Percentiles rank a stretch among this genome's conserved stretches.
These are phyloP conservation scores for Psilocybe cyanescens DNA, from an alignment of 768 basidiomycete species.

Conservation along the genomic window DNA sequence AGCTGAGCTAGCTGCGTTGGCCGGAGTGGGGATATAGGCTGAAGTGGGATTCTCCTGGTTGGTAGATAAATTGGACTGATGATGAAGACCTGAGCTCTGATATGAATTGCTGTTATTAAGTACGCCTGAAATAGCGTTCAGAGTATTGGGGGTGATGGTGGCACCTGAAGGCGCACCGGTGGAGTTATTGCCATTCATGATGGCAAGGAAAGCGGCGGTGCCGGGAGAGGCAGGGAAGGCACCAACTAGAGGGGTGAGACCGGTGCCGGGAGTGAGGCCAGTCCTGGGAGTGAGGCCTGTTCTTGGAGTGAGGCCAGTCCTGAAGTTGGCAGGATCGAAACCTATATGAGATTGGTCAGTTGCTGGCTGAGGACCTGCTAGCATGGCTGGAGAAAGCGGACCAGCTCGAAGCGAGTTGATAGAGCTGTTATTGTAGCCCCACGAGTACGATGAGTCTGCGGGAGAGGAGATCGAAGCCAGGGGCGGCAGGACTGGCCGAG, in stretches of 20 bases:
- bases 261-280: constrained; percentile 75
- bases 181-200: constrained; percentile 70
- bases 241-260: constrained; percentile 80
- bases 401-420: constrained; percentile 88
- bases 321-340: constrained; percentile 76
- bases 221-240: constrained; percentile 88
- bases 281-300: constrained; percentile 88
- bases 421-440: constrained; percentile 62
- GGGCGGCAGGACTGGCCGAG: constrained; percentile 81
- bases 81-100: constrained; percentile 40
- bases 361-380: constrained; percentile 77
- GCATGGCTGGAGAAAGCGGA: constrained; percentile 95
- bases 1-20: constrained; percentile 67
- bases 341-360: constrained; percentile 43
- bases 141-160: constrained; percentile 74
- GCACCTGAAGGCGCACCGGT: constrained; percentile 38
- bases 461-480: constrained; percentile 79
- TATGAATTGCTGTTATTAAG: constrained; percentile 65
- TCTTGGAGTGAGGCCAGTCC: constrained; percentile 86
- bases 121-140: constrained; percentile 81
- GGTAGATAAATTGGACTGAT: constrained; percentile 35
- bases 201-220: constrained; percentile 90
- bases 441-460: constrained; percentile 64
- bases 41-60: constrained; percentile 38
- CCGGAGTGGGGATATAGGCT: constrained; percentile 45